Conservation (phyloP, 257 asterid species). For the Cruciata laevipes region DNA sequence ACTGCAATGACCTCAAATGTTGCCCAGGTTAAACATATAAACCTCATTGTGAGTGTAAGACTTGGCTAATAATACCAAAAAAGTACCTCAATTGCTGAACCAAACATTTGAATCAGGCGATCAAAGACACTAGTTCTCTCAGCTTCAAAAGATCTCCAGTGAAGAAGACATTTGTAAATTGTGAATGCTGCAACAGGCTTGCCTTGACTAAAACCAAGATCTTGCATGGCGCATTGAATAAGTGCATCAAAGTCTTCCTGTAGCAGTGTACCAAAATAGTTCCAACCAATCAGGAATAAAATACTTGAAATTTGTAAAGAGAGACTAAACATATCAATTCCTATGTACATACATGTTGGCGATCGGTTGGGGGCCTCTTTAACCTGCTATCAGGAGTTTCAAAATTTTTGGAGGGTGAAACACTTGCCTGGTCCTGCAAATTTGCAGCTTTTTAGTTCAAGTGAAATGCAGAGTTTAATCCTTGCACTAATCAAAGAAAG, state of each 20-base stretch:
- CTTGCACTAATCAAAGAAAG: slow-evolving; percentile 12
- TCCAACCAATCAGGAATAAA: slow-evolving; percentile 15
- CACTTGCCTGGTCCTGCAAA: slow-evolving; percentile 49
- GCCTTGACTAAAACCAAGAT: slow-evolving; percentile 95
- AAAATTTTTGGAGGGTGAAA: slow-evolving; percentile 44
- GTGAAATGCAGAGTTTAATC: slow-evolving; percentile 13
- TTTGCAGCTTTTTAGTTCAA: slow-evolving; percentile 14
- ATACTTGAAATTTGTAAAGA: slow-evolving; percentile 2
- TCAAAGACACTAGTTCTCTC: slow-evolving; percentile 97
- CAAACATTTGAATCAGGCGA: slow-evolving; percentile 95
- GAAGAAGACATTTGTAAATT: slow-evolving; percentile 90
- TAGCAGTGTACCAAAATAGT: slow-evolving; percentile 18
- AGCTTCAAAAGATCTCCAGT: slow-evolving; percentile 99
- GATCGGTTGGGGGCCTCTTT: slow-evolving; percentile 78
- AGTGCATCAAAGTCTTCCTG: slow-evolving; percentile 99
- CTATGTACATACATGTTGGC: slow-evolving; percentile 59
- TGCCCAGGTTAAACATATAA: neutral
- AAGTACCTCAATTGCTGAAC: slow-evolving; percentile 90
- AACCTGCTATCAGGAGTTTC: slow-evolving; percentile 82
- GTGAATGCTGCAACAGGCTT: slow-evolving; percentile 98
- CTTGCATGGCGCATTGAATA: slow-evolving; percentile 78
- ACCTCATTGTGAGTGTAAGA: neutral
- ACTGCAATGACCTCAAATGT: neutral
- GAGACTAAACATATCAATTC: slow-evolving; percentile 8
- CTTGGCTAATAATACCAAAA: slow-evolving; percentile 3